These are phyloP conservation scores for Hammondia hammondi DNA, from an alignment of 169 alveolate species.

Conservation along the genomic window DNA sequence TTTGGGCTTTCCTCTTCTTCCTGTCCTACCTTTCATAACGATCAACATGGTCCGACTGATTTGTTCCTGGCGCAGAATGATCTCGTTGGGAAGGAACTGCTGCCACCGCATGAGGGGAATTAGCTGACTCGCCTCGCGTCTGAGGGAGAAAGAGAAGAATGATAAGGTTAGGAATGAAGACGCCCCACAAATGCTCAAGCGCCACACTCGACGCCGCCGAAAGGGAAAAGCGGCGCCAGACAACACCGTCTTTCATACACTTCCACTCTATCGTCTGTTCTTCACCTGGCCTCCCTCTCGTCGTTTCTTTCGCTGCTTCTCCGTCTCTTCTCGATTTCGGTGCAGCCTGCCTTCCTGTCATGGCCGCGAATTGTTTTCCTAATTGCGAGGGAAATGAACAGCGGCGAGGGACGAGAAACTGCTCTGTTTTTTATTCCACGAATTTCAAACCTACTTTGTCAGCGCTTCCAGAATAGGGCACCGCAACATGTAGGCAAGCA, in stretches of 20 bases:
- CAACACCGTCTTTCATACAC: not conserved
- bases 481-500: slow-evolving; percentile 34
- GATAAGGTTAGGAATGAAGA: not conserved
- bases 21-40: slow-evolving; percentile 46
- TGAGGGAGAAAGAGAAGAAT: not conserved
- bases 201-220: not conserved
- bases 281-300: not conserved
- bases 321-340: not conserved
- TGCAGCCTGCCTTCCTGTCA: not conserved
- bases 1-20: too few relatives aligned
- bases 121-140: slow-evolving; percentile 51
- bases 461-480: slow-evolving; percentile 58
- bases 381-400: too few relatives aligned
- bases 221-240: not conserved
- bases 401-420: too few relatives aligned
- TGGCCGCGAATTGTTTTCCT: not conserved
- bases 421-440: too few relatives aligned
- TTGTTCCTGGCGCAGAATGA: slow-evolving; percentile 40
- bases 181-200: not conserved
- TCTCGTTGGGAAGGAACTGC: slow-evolving; percentile 59
- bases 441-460: slow-evolving; percentile 20
- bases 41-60: slow-evolving; percentile 32
- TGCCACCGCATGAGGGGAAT: slow-evolving; percentile 51
- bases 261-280: not conserved
- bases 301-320: not conserved